phyloP scores from a whole-genome alignment of 140 eudicot genomes.

The Stevia rebaudiana region DNA sequence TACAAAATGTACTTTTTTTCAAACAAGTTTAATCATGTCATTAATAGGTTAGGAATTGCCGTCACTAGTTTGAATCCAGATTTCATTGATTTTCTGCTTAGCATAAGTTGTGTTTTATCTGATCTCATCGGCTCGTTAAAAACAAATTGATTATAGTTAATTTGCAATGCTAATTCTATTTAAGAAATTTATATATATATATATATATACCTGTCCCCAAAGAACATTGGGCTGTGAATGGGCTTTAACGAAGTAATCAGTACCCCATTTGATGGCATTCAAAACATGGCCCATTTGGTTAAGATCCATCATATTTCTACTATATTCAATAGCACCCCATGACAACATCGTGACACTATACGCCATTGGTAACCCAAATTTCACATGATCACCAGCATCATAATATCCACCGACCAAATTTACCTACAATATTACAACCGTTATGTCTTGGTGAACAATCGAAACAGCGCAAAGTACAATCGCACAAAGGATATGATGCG shows the following conservation, averaged over 20 bases:
- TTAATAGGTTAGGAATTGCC: too few species aligned
- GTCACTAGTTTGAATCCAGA: too few species aligned
- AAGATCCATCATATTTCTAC: slow-evolving; percentile 30
- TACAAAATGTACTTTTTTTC: too few species aligned
- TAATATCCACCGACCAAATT: slow-evolving; percentile 96
- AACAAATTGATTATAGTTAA: too few species aligned
- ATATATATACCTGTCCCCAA: slow-evolving; percentile 68
- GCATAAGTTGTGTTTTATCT: too few species aligned
- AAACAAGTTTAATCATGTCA: too few species aligned
- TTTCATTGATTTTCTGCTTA: too few species aligned
- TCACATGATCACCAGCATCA: slow-evolving; percentile 96
- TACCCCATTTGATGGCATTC: slow-evolving; percentile 89
- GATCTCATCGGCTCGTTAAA: too few species aligned
- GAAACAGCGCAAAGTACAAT: background rate
- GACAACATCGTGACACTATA: slow-evolving; percentile 66
- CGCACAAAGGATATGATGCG: background rate
- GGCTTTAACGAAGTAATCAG: slow-evolving; percentile 90
- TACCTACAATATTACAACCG: slow-evolving; percentile 42
- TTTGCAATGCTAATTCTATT: too few species aligned
- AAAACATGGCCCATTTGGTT: slow-evolving; percentile 69
- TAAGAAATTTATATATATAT: too few species aligned
- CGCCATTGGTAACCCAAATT: slow-evolving; percentile 95
- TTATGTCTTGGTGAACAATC: background rate
- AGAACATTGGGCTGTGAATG: slow-evolving; percentile 78
- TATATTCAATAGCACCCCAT: slow-evolving; percentile 69